Percentiles rank a stretch among this genome's conserved stretches.
These are phyloP conservation scores for Zasmidium angulare DNA, from an alignment of 2,329 filamentous ascomycete genomes.

Conservation along the genomic window DNA sequence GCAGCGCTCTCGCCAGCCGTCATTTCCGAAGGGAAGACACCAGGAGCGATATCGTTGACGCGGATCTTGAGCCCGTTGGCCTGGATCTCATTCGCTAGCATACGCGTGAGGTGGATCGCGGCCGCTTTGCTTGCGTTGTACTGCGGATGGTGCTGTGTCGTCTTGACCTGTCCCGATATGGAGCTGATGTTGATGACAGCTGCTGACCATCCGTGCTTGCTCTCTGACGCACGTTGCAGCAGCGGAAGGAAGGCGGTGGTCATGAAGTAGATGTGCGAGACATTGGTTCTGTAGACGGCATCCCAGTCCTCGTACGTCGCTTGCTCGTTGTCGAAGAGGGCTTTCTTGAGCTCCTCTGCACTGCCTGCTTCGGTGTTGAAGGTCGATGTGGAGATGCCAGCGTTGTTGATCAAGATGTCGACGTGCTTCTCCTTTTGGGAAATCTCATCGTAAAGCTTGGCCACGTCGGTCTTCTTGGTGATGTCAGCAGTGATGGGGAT, in stretches of 20 bases:
- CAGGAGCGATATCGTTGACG: conserved; percentile 59
- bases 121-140: conserved; percentile 49
- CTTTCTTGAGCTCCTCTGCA: conserved; percentile 46
- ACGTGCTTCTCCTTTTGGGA: conserved; percentile 46
- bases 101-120: conserved; percentile 55
- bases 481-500: conserved; percentile 48
- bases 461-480: conserved; percentile 45
- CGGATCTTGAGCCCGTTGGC: conserved; percentile 54
- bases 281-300: conserved; percentile 47
- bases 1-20: conserved; percentile 53
- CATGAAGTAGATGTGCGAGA: conserved; percentile 51
- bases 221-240: conserved; percentile 44
- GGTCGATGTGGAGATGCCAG: conserved; percentile 45
- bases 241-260: conserved; percentile 48
- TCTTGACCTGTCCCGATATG: conserved; percentile 48
- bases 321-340: conserved; percentile 45
- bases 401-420: conserved; percentile 48
- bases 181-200: conserved; percentile 49
- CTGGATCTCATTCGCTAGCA: conserved; percentile 56
- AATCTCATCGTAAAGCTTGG: conserved; percentile 44
- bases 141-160: conserved; percentile 48
- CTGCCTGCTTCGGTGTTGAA: conserved; percentile 38
- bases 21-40: conserved; percentile 57
- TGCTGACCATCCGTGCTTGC: conserved; percentile 43
- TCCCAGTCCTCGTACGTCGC: conserved; percentile 47